phyloP scores from a whole-genome alignment of 2,329 filamentous ascomycete species.

The Aspergillus sclerotialis region DNA sequence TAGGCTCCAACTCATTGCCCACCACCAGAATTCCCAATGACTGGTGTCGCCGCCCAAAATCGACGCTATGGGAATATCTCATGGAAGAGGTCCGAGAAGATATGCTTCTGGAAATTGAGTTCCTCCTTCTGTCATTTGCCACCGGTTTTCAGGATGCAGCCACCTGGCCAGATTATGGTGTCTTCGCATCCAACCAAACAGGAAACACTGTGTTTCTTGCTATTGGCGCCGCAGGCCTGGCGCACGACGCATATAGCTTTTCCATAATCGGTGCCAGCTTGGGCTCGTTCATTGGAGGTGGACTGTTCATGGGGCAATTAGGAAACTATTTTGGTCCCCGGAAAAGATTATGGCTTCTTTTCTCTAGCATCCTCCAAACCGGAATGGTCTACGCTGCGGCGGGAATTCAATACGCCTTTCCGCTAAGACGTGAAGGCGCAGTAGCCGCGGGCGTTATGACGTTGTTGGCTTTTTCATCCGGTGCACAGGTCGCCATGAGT shows the following conservation, averaged over 20 bases:
- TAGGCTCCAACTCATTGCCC: too few species aligned
- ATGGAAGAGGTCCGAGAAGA: conserved; percentile 15
- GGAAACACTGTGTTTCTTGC: conserved; percentile 59
- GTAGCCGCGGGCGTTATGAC: conserved; percentile 41
- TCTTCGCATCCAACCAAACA: conserved; percentile 59
- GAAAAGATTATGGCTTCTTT: conserved; percentile 47
- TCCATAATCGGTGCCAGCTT: conserved; percentile 51
- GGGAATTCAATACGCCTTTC: conserved; percentile 38
- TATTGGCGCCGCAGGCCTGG: conserved; percentile 43
- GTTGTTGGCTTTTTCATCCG: conserved; percentile 50
- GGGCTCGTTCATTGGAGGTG: conserved; percentile 50
- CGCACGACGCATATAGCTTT: conserved; percentile 45
- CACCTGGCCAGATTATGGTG: conserved; percentile 55
- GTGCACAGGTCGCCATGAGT: conserved; percentile 54
- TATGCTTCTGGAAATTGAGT: conserved; percentile 23
- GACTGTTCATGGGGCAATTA: conserved; percentile 50
- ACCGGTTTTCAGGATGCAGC: conserved; percentile 48
- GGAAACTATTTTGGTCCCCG: conserved; percentile 48
- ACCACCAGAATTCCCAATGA: too few species aligned
- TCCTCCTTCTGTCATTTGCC: conserved; percentile 32
- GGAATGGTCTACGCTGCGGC: conserved; percentile 48
- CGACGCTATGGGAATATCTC: conserved; percentile 4
- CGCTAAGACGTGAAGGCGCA: conserved; percentile 30
- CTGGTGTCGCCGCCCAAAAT: too few species aligned
- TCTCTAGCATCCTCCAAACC: conserved; percentile 51